These are phyloP conservation scores for Moesziomyces parantarcticus DNA, from an alignment of 1,284 basidiomycete genomes.

Conservation along the genomic window DNA sequence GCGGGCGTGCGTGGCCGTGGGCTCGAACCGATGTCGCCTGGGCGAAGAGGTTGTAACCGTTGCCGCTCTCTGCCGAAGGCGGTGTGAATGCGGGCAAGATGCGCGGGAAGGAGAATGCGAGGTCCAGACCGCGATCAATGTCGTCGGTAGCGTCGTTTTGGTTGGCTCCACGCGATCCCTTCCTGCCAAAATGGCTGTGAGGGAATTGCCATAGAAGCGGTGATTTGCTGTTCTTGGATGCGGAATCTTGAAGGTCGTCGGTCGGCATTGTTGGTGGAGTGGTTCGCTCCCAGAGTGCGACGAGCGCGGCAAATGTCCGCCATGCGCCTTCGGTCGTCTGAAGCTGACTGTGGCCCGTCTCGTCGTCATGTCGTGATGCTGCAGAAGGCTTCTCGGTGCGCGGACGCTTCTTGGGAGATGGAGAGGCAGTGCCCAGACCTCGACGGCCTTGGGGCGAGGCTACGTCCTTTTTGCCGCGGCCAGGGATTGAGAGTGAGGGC, in stretches of 20 bases:
- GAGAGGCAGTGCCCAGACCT: not conserved
- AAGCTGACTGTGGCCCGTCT: slow-evolving; percentile 1
- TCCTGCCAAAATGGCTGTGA: slow-evolving; percentile 4
- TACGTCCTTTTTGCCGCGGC: slow-evolving; percentile 8
- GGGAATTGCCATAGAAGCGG: slow-evolving; percentile 42
- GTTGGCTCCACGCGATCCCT: not conserved
- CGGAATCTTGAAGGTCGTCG: not conserved
- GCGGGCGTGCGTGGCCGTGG: slow-evolving; percentile 14
- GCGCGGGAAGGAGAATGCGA: slow-evolving; percentile 35
- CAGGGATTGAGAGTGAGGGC: slow-evolving; percentile 3
- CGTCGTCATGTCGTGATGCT: not conserved
- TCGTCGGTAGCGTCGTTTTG: slow-evolving; percentile 15
- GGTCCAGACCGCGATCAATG: slow-evolving; percentile 29
- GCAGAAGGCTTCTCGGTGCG: not conserved
- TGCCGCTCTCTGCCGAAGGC: slow-evolving; percentile 1
- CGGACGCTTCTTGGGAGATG: slow-evolving; percentile 7
- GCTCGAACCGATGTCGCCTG: slow-evolving; percentile 1
- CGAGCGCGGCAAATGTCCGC: slow-evolving; percentile 33
- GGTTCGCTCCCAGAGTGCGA: slow-evolving; percentile 28
- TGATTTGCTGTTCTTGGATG: slow-evolving; percentile 2
- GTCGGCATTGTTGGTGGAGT: not conserved
- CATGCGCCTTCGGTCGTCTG: slow-evolving; percentile 41
- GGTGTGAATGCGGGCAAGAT: slow-evolving; percentile 23
- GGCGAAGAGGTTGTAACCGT: slow-evolving; percentile 9
- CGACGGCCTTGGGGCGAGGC: slow-evolving; percentile 1